Percentiles rank a stretch among this genome's conserved stretches.
Evolutionary conservation across 495 filamentous ascomycete genomes (phyloP).

Genomic region (Clohesyomyces aquaticus): DNA sequence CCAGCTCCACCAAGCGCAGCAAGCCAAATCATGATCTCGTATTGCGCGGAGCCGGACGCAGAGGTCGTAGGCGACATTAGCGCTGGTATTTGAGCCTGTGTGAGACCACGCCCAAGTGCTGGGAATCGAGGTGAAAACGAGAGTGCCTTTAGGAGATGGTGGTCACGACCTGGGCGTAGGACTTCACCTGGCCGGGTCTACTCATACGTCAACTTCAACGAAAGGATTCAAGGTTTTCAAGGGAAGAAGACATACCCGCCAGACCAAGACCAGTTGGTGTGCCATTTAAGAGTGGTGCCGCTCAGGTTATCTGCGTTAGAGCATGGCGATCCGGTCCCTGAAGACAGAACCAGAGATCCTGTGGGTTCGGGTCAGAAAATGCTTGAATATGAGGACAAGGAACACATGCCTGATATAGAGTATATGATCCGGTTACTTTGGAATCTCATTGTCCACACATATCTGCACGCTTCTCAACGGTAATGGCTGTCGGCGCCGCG

Average conservation of each 20-base stretch:
- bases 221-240: no score
- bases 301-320: constrained; percentile 7
- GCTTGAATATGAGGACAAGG: neutral
- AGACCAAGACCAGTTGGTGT: constrained; percentile 23
- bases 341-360: constrained; percentile 14
- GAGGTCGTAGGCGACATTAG: constrained; percentile 69
- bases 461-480: constrained; percentile 6
- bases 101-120: constrained; percentile 44
- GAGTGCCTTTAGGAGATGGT: neutral
- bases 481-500: constrained; percentile 8
- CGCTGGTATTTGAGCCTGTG: constrained; percentile 58
- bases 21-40: constrained; percentile 77
- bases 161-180: neutral
- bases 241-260: constrained; percentile 12
- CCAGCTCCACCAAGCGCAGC: constrained; percentile 64
- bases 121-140: neutral
- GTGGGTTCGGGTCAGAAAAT: neutral
- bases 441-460: constrained; percentile 24
- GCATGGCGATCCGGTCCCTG: constrained; percentile 21
- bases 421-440: constrained; percentile 10
- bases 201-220: no score
- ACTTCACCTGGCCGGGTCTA: constrained; percentile 10
- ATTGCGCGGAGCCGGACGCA: constrained; percentile 53
- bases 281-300: constrained; percentile 18
- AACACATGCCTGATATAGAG: constrained; percentile 18